A percentile compares a stretch with the other conserved stretches of the same genome.
phyloP scores from a whole-genome alignment of 805 yeast genomes.

The Citeromyces matritensis region DNA sequence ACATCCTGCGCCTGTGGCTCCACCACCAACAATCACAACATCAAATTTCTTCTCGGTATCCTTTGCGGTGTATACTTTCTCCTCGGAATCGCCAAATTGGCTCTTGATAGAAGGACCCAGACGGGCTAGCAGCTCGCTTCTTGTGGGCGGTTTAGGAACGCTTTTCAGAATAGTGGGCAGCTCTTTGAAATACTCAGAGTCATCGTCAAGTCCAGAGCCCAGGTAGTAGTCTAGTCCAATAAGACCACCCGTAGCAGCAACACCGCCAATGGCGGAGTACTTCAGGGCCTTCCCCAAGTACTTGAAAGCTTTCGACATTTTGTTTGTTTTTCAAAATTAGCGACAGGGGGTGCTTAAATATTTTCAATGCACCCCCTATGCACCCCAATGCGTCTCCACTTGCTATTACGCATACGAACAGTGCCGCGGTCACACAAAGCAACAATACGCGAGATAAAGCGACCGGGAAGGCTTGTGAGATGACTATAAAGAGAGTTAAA shows the following conservation, averaged over 20 bases:
- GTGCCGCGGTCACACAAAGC: too few relatives aligned
- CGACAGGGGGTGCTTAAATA: too few relatives aligned
- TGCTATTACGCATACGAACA: too few relatives aligned
- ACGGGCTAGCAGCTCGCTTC: constrained; percentile 34
- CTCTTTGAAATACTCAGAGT: constrained; percentile 1
- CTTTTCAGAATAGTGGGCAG: constrained; percentile 27
- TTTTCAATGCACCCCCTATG: too few relatives aligned
- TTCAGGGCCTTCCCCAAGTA: too few relatives aligned
- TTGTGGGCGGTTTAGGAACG: constrained; percentile 35
- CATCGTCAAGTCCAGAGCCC: constrained; percentile 1
- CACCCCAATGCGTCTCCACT: too few relatives aligned
- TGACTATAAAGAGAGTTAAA: too few relatives aligned
- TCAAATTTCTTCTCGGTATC: constrained; percentile 43
- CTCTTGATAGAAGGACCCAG: constrained; percentile 14
- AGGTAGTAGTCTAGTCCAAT: neutral
- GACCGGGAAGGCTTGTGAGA: too few relatives aligned
- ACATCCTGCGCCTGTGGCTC: constrained; percentile 90
- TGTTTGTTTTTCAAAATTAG: too few relatives aligned
- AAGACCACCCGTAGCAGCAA: neutral
- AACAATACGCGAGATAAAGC: too few relatives aligned
- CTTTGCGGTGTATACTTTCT: constrained; percentile 5
- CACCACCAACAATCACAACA: constrained; percentile 86
- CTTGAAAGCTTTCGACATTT: too few relatives aligned
- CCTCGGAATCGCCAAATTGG: constrained; percentile 1
- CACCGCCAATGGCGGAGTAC: constrained; percentile 1